A percentile compares a stretch with the other conserved stretches of the same genome.
Conservation (phyloP, 495 filamentous ascomycete genomes). For the Coniosporium apollinis region DNA sequence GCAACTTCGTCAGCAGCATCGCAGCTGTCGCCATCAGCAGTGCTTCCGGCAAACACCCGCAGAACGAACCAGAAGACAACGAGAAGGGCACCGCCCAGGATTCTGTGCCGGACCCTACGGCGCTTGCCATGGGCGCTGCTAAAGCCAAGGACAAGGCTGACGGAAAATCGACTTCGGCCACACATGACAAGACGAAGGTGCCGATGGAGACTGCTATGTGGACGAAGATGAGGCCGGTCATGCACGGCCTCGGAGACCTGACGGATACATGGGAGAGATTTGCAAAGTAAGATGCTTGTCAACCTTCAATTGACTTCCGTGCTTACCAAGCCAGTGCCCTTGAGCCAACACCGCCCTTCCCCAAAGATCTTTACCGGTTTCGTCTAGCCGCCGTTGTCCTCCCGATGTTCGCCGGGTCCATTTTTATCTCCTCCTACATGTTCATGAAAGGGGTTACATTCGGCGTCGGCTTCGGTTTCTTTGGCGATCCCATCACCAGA, state of each 20-base stretch:
- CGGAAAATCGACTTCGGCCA: conserved; percentile 24
- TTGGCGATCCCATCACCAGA: conserved; percentile 58
- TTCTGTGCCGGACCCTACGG: conserved; percentile 43
- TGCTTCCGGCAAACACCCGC: conserved; percentile 48
- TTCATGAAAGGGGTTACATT: conserved; percentile 56
- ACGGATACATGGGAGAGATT: conserved; percentile 69
- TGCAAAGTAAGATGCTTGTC: conserved; percentile 42
- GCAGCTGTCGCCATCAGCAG: conserved; percentile 58
- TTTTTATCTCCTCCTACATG: conserved; percentile 54
- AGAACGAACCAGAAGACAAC: conserved; percentile 19
- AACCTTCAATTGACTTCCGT: too few relatives aligned
- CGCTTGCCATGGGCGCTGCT: conserved; percentile 33
- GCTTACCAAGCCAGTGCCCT: conserved; percentile 51
- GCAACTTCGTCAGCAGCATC: conserved; percentile 62
- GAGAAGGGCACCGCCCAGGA: conserved; percentile 16
- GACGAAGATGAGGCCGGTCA: conserved; percentile 54
- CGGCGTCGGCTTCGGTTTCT: conserved; percentile 54
- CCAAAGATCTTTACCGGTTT: conserved; percentile 40
- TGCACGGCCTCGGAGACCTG: conserved; percentile 59
- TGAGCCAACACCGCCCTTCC: conserved; percentile 64
- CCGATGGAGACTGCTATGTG: conserved; percentile 69
- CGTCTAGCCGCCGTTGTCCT: conserved; percentile 44
- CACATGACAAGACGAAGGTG: conserved; percentile 69
- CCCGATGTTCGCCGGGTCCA: conserved; percentile 36
- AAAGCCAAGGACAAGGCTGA: conserved; percentile 40